Conservation (phyloP, 495 filamentous ascomycete genomes). For the Bombardia bombarda region DNA sequence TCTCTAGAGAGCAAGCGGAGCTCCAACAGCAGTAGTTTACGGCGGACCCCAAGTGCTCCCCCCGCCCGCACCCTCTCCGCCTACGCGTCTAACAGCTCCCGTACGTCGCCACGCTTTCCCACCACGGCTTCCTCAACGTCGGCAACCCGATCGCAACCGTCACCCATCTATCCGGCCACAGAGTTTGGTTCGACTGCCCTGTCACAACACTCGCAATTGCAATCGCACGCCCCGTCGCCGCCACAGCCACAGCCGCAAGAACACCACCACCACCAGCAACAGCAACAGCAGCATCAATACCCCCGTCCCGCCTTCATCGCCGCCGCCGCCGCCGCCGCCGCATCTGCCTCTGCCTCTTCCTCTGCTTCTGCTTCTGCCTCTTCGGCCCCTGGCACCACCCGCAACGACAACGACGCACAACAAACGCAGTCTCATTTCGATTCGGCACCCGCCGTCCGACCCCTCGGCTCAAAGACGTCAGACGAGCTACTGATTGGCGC, state of each 20-base stretch:
- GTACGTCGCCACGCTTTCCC: constrained; percentile 26
- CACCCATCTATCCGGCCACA: constrained; percentile 27
- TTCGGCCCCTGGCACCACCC: not conserved
- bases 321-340: too few species aligned
- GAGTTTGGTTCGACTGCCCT: constrained; percentile 21
- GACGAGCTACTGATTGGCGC: constrained; percentile 66
- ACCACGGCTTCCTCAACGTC: constrained; percentile 15
- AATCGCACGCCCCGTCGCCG: constrained; percentile 8
- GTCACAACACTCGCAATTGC: constrained; percentile 1
- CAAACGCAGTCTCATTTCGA: constrained; percentile 9
- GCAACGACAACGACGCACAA: constrained; percentile 5
- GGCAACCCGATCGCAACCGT: constrained; percentile 22
- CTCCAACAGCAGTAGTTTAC: constrained; percentile 42
- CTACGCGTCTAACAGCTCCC: too few species aligned
- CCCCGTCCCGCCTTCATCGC: too few species aligned
- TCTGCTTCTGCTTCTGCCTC: not conserved
- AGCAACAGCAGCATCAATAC: not conserved
- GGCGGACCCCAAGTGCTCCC: constrained; percentile 64
- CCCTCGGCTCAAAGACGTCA: constrained; percentile 54
- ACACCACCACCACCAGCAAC: not conserved
- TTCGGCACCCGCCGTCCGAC: constrained; percentile 23
- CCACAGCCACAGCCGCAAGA: not conserved
- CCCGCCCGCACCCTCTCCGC: constrained; percentile 24
- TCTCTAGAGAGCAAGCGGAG: constrained; percentile 47
- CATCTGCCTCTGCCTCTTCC: too few species aligned